Base-by-base conservation (phyloP, 345 rosid genomes). In the Populus simonii region DNA sequence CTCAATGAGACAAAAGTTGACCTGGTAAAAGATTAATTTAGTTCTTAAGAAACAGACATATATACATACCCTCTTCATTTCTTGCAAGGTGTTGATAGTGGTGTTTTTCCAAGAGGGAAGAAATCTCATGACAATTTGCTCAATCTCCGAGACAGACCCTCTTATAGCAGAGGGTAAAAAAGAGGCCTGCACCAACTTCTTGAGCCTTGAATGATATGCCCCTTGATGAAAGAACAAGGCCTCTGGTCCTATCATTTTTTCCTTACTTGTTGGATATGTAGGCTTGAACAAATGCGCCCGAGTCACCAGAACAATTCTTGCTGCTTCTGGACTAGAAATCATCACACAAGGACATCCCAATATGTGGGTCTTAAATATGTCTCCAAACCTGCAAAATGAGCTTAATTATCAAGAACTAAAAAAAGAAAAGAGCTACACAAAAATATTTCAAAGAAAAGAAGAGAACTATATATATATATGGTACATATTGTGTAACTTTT, bases 341-440 rank as follows among this genome's bases (percentile, higher is more conserved):
- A 96, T 92, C 87, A 96, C 97, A 78, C 99, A 96, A 13, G 98
- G 99, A 66, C 98, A 96, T 53, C 99, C 98, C 83, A 96, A 66
- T 81, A 96, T 89, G 83, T 92, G 95, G 15, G 93, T 93, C 88
- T 93, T 96, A 83, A 93, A 93, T 74, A 96, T 87, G 35, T 92
- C 90, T 22, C 98, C 98, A 51, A 91, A 87, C 88, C 97, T 94
- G 36, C 66, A 49, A 59, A 59, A 59, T 59, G 65, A 59, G 29
- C 65, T 4, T n/a, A n/a, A 9, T 59, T 23, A 59, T 59, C 65
- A 23, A 59, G 15, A 10, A 3, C 65, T 11, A 15, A 47, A 47
- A 47, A 39, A 59, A 10, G 29, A 59, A 11, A n/a, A 59, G 7
- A 23, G 16, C 65, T 9, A 4, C 47, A 31, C 33, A 66, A 33